Evolutionary conservation across 192 early-diverging fungal genomes (phyloP).

Genomic region (Pilobolus umbonatus): DNA sequence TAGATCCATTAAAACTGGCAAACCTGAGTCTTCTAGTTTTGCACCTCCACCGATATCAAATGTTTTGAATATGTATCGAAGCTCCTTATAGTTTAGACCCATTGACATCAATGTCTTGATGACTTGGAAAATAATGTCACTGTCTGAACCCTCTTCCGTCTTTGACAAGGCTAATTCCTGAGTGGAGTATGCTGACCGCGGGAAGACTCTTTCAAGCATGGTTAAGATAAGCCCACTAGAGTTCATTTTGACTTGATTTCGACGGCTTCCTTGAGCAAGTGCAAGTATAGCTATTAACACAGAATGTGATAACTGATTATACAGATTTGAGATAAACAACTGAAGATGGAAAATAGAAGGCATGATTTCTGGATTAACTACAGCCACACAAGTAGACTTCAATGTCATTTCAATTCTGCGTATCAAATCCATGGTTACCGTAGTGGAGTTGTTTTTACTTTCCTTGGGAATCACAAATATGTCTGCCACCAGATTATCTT

Average conservation of each 20-base stretch:
- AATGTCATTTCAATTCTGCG: slow-evolving; percentile 14
- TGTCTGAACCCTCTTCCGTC: slow-evolving; percentile 12
- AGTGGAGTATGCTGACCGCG: too few species aligned
- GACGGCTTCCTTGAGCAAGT: slow-evolving; percentile 42
- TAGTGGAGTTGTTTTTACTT: slow-evolving; percentile 3
- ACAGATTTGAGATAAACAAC: slow-evolving; percentile 2
- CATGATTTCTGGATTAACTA: slow-evolving; percentile 33
- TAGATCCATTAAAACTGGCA: slow-evolving; percentile 41
- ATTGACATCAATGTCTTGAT: slow-evolving; percentile 50
- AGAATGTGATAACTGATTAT: slow-evolving; percentile 21
- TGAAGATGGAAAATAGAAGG: slow-evolving; percentile 33
- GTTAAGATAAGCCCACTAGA: slow-evolving; percentile 44
- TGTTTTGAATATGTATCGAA: slow-evolving; percentile 53
- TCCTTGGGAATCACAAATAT: slow-evolving; percentile 36
- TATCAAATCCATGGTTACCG: not conserved
- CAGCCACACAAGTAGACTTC: slow-evolving; percentile 6
- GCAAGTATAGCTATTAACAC: slow-evolving; percentile 38
- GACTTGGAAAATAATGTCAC: slow-evolving; percentile 33
- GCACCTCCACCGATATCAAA: slow-evolving; percentile 22
- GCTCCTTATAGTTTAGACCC: slow-evolving; percentile 48
- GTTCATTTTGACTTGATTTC: slow-evolving; percentile 53
- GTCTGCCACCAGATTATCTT: slow-evolving; percentile 40
- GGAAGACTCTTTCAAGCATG: slow-evolving; percentile 34
- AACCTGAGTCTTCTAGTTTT: slow-evolving; percentile 27
- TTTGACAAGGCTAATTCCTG: not conserved